These are phyloP conservation scores for Henckelia pumila DNA, from an alignment of 257 asterid species.

Conservation along the genomic window DNA sequence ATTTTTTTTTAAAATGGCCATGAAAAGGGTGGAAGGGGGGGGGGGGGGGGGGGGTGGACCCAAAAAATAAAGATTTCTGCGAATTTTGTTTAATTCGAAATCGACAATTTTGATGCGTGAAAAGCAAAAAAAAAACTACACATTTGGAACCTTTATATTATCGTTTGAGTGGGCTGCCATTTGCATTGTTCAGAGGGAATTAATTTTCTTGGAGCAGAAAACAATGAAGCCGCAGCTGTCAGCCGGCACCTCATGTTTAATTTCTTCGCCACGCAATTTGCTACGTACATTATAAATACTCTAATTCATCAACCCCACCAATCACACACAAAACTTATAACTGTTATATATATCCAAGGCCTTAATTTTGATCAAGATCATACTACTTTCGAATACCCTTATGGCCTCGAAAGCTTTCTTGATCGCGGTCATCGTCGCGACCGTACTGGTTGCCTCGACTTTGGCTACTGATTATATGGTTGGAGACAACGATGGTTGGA, in stretches of 20 bases:
- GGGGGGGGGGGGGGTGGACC: no score
- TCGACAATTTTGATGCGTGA: background rate
- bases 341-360: no score
- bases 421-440: conserved; percentile 16
- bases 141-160: background rate
- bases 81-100: background rate
- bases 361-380: background rate
- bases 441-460: conserved; percentile 23
- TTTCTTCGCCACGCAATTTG: background rate
- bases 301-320: background rate
- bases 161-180: background rate
- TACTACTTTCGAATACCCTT: background rate
- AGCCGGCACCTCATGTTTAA: background rate
- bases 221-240: background rate
- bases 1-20: no score
- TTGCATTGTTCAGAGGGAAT: background rate
- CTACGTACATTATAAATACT: background rate
- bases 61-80: no score
- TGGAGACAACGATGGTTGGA: conserved; percentile 41
- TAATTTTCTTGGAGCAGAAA: background rate
- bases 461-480: conserved; percentile 34
- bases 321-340: background rate
- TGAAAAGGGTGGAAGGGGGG: no score
- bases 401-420: conserved; percentile 34
- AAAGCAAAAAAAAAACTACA: background rate